Base-by-base conservation (phyloP, 2,329 filamentous ascomycete species). In the Ophiostoma sp. region DNA sequence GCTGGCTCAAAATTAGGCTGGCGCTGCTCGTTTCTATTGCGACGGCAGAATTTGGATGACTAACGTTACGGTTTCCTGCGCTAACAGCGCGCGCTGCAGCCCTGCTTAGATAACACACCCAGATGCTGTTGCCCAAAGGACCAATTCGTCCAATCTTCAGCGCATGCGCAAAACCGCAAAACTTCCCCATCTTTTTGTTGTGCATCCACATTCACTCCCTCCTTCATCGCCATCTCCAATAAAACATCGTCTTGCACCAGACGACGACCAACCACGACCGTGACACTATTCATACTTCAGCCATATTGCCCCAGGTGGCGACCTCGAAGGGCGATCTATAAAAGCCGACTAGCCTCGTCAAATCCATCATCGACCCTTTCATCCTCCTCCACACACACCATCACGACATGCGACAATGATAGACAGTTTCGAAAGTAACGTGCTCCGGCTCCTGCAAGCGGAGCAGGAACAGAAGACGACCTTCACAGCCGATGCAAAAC, bases 381-480 rank as follows among this genome's bases (percentile, higher is more conserved):
- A 19, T n/a, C 25, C 17, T 17, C 22, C 36, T 15, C n/a, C 19
- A 64, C 17, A 11, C 39, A 45, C 63, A 48, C 22, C 8, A 4
- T 7, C 25, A 11, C 39, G 15, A 55, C 12, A 69, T 68, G 72
- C 48, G 19, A 55, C 57, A 19, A 74, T 74, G 72, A 48, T 64
- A 7, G 50, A 72, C 39, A 52, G 55, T 22, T 66, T 69, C 12
- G 75, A 75, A 59, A 71, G 33, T 22, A 61, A 52, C 28, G 25
- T 77, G n/a, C 50, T 76, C 22, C 22, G 55, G 48, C 61, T 73
- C 25, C 70, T 75, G 55, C 73, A 33, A 59, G 72, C 72, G 33
- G 72, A 73, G 55, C 72, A 75, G 61, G 71, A 72, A 22, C 75
- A 76, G 66, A 66, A 75, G 28, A 22, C 70, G 12, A 48, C 42